These are phyloP conservation scores for Hypomyces perniciosus DNA, from an alignment of 2,329 filamentous ascomycete genomes.

Conservation along the genomic window DNA sequence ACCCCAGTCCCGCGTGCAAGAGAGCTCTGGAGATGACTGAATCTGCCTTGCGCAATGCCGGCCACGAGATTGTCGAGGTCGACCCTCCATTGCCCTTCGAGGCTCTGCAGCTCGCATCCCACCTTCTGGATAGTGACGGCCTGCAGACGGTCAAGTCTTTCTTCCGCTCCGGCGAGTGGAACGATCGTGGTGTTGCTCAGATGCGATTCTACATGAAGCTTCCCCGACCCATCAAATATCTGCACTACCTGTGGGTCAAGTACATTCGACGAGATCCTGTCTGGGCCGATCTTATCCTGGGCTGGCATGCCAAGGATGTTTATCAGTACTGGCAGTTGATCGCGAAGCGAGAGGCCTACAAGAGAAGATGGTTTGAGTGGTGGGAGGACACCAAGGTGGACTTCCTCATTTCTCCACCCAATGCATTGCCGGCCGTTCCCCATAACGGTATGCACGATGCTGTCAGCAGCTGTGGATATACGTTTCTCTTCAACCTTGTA, in stretches of 20 bases:
- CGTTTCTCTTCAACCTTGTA: slow-evolving; percentile 85
- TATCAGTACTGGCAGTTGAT: slow-evolving; percentile 81
- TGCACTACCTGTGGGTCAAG: slow-evolving; percentile 87
- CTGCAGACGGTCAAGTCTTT: slow-evolving; percentile 72
- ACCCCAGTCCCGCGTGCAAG: slow-evolving; percentile 77
- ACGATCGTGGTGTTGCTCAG: slow-evolving; percentile 70
- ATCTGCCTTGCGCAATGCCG: slow-evolving; percentile 59
- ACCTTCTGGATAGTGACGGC: slow-evolving; percentile 80
- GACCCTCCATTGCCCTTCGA: slow-evolving; percentile 66
- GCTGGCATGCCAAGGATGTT: slow-evolving; percentile 68
- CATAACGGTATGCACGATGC: slow-evolving; percentile 83
- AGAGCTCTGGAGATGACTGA: slow-evolving; percentile 69
- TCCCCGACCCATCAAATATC: slow-evolving; percentile 66
- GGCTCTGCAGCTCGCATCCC: slow-evolving; percentile 68
- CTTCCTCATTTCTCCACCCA: slow-evolving; percentile 75
- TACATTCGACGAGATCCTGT: slow-evolving; percentile 70
- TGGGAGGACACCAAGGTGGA: slow-evolving; percentile 71
- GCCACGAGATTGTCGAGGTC: slow-evolving; percentile 65
- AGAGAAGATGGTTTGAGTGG: slow-evolving; percentile 75
- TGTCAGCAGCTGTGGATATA: slow-evolving; percentile 83
- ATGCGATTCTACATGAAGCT: slow-evolving; percentile 69
- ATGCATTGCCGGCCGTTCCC: slow-evolving; percentile 83
- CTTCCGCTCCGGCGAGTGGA: slow-evolving; percentile 70
- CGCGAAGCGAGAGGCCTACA: slow-evolving; percentile 68
- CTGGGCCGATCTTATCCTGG: slow-evolving; percentile 70